phyloP scores from a whole-genome alignment of 345 rosid genomes.

The Populus alba region DNA sequence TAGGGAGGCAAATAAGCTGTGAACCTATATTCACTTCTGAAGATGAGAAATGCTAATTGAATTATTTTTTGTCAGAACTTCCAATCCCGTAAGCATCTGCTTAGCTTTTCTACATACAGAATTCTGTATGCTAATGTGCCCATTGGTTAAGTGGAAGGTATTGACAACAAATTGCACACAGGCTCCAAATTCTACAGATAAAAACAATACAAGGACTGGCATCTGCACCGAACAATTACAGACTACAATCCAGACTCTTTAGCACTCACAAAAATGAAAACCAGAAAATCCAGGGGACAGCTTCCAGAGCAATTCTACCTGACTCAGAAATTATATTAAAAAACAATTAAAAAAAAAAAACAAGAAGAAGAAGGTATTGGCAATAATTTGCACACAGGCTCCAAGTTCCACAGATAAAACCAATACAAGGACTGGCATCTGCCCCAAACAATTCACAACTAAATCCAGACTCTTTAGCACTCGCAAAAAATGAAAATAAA shows the following conservation, averaged over 20 bases:
- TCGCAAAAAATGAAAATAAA: background rate
- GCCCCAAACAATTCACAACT: background rate
- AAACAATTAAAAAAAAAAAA: too few species aligned
- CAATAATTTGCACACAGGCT: background rate
- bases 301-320: background rate
- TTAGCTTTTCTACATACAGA: background rate
- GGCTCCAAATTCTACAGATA: background rate
- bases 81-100: background rate
- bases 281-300: background rate
- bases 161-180: background rate
- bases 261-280: background rate
- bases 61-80: background rate
- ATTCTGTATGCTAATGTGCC: background rate
- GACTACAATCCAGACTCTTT: background rate
- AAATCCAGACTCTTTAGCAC: background rate
- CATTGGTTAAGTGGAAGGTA: background rate
- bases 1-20: background rate
- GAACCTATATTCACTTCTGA: background rate
- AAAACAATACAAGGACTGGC: background rate
- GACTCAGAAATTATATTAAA: background rate
- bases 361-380: background rate
- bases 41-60: background rate
- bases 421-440: background rate
- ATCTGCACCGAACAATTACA: background rate
- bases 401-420: background rate